Base-by-base conservation (phyloP, 139 green algal genomes). In the Chloropicon primus region DNA sequence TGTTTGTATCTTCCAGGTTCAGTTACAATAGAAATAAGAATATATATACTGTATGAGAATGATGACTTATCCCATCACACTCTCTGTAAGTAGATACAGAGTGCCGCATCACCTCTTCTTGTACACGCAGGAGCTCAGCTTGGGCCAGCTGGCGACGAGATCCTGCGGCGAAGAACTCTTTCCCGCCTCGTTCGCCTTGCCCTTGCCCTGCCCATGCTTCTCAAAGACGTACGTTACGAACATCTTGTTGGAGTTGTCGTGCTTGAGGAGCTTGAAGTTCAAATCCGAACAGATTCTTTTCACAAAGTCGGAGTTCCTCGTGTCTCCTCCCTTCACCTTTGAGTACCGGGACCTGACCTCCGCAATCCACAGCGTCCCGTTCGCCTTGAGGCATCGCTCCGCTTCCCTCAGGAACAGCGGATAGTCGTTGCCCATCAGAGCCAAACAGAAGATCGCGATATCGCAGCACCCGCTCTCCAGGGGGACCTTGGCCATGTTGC, bases 371-470 rank as follows among this genome's bases (percentile, higher is more conserved):
- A 98, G 84, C 80, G 79, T 86, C 27, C 94, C 93, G 0, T 76
- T 82, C 2, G 74, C 75, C 78, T 83, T 87, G 3, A 98, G 85
- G 53, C 97, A 87, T 0, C 94, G 82, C 0, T 78, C 72, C 2
- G 95, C 95, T 84, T 99, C 95, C 26, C 77, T 25, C 26, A 98
- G 74, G 79, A 92, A 95, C 0, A 26, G 23, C 0, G 77, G 79
- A 72, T 98, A 98, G 82, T 98, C 92, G 21, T 87, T 96, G 53
- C 94, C 94, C 95, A 99, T 99, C 23, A 99, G 86, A 0, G 92
- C 90, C 17, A 99, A 86, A 72, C 89, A 97, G 85, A 99, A 97
- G 10, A 99, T 79, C 1, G 89, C 93, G 0, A 86, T 90, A 75
- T 99, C 91, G n/a, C 92, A 81, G 10, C 76, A 85, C 22, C 26